Conservation (phyloP, 2,329 filamentous ascomycete species). For the Fusarium buharicum region DNA sequence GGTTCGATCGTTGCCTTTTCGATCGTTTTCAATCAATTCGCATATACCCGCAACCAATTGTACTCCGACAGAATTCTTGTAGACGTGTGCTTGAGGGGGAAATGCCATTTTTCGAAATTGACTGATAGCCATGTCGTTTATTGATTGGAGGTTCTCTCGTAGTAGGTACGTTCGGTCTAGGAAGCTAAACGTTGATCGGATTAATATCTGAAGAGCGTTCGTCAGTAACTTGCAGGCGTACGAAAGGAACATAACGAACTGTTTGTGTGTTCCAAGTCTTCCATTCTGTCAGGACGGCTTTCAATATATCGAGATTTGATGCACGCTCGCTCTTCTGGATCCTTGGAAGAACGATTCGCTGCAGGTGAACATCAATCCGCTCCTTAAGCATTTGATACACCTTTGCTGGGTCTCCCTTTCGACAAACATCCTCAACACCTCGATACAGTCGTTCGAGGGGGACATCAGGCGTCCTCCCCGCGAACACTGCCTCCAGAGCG, state of each 20-base stretch:
- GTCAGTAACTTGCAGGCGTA: slow-evolving; percentile 9
- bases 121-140: slow-evolving; percentile 82
- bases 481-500: slow-evolving; percentile 79
- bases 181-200: slow-evolving; percentile 93
- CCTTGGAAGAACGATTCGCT: slow-evolving; percentile 65
- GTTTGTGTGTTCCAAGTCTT: slow-evolving; percentile 80
- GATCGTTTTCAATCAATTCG: slow-evolving; percentile 78
- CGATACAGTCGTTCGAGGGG: slow-evolving; percentile 92
- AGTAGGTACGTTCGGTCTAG: slow-evolving; percentile 90
- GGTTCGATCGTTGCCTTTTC: slow-evolving; percentile 66
- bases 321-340: slow-evolving; percentile 62
- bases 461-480: slow-evolving; percentile 67
- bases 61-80: slow-evolving; percentile 40
- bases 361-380: slow-evolving; percentile 75
- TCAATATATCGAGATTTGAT: slow-evolving; percentile 72
- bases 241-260: slow-evolving; percentile 57
- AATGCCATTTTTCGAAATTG: slow-evolving; percentile 76
- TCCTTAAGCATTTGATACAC: slow-evolving; percentile 74
- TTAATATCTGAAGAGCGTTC: slow-evolving; percentile 65
- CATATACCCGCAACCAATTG: slow-evolving; percentile 69
- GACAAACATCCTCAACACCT: slow-evolving; percentile 90
- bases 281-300: slow-evolving; percentile 70
- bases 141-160: slow-evolving; percentile 73
- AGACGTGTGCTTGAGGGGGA: slow-evolving; percentile 41
- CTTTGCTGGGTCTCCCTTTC: slow-evolving; percentile 75